phyloP scores from a whole-genome alignment of 345 rosid species.

The Linum trigynum region DNA sequence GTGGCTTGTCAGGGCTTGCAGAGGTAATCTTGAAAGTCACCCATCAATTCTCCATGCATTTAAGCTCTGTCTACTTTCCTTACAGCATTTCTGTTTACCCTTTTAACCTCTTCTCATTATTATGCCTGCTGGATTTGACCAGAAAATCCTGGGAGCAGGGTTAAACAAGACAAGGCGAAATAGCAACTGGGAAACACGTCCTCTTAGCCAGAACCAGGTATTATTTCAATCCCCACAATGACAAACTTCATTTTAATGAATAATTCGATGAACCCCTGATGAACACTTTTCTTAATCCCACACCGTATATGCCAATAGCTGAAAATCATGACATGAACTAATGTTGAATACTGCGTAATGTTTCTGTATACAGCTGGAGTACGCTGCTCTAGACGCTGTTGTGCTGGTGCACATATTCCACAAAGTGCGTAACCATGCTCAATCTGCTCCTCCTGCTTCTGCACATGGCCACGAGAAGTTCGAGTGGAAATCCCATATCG shows the following conservation, averaged over 20 bases:
- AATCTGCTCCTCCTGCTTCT: constrained; percentile 21
- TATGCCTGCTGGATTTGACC: background rate
- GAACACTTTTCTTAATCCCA: background rate
- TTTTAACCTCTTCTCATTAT: background rate
- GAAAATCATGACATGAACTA: too few relatives aligned
- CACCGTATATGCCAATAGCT: too few relatives aligned
- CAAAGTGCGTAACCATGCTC: constrained; percentile 35
- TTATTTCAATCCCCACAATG: background rate
- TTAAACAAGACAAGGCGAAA: constrained; percentile 84
- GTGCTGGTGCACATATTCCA: constrained; percentile 72
- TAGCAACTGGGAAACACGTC: constrained; percentile 84
- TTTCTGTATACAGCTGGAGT: constrained; percentile 55
- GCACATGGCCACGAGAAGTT: constrained; percentile 30
- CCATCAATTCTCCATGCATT: constrained; percentile 2
- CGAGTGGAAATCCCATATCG: constrained; percentile 75
- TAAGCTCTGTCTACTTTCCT: background rate
- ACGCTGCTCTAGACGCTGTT: constrained; percentile 91
- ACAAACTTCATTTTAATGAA: background rate
- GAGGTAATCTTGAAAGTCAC: constrained; percentile 35
- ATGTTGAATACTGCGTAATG: background rate
- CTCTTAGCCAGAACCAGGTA: constrained; percentile 76
- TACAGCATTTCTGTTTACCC: background rate
- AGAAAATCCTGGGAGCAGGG: constrained; percentile 87
- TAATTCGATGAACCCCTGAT: background rate
- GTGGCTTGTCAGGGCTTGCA: constrained; percentile 82